phyloP scores from a whole-genome alignment of 208 protist species.

The Leishmania gerbilli region DNA sequence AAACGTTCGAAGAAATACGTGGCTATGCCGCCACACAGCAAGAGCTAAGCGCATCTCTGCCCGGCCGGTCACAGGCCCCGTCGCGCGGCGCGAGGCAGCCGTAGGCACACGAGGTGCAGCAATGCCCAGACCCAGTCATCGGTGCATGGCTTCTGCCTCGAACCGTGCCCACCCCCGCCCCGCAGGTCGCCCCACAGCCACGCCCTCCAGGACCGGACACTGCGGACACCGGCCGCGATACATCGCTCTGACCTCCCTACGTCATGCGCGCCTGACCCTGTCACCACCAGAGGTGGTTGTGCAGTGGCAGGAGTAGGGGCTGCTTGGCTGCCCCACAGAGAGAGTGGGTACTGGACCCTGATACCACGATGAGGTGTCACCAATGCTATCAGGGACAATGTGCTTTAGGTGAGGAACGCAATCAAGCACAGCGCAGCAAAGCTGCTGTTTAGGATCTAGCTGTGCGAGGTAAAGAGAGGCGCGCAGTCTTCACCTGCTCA shows the following conservation, averaged over 20 bases:
- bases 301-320: background rate
- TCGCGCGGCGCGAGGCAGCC: background rate
- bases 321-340: background rate
- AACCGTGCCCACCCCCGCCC: background rate
- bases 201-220: background rate
- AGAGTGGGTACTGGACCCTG: background rate
- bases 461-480: background rate
- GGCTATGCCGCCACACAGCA: background rate
- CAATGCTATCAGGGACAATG: background rate
- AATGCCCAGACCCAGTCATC: background rate
- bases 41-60: background rate
- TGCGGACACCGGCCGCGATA: background rate
- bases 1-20: background rate
- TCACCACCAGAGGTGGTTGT: background rate
- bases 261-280: background rate
- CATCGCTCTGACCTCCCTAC: background rate
- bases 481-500: background rate
- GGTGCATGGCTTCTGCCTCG: background rate
- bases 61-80: background rate
- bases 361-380: constrained; percentile 2
- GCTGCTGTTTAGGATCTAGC: background rate
- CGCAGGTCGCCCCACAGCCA: background rate
- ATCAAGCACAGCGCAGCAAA: background rate
- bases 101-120: background rate
- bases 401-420: too few species aligned